These are phyloP conservation scores for Suillus subaureus DNA, from an alignment of 768 basidiomycete genomes.

Conservation along the genomic window DNA sequence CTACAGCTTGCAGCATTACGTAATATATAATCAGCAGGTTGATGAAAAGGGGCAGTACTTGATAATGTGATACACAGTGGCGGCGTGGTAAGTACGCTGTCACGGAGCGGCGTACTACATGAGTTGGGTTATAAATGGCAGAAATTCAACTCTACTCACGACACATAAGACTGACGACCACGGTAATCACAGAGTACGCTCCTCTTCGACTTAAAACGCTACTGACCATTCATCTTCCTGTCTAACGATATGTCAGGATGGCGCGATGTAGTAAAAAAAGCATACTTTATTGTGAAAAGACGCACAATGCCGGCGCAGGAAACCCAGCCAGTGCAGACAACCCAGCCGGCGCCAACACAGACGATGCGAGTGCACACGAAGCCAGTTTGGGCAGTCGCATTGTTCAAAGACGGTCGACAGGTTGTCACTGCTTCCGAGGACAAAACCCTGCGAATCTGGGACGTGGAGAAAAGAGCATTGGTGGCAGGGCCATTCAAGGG, in stretches of 20 bases:
- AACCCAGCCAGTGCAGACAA: background rate
- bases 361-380: background rate
- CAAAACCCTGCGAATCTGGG: slow-evolving; percentile 29
- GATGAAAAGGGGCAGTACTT: no score
- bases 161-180: no score
- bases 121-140: no score
- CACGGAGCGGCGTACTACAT: no score
- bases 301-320: background rate
- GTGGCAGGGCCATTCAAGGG: slow-evolving; percentile 20
- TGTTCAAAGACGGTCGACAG: slow-evolving; percentile 28
- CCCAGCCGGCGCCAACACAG: background rate
- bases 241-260: background rate
- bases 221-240: background rate
- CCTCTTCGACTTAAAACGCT: background rate
- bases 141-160: no score
- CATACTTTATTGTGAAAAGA: background rate
- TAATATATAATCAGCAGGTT: no score
- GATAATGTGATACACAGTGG: no score
- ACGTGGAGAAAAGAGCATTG: slow-evolving; percentile 22
- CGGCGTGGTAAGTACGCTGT: no score
- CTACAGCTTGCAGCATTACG: no score
- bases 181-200: background rate
- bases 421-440: slow-evolving; percentile 27
- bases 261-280: background rate
- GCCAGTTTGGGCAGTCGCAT: slow-evolving; percentile 18